Evolutionary conservation across 2,329 filamentous ascomycete genomes (phyloP).

Genomic region (Paramyrothecium sp.): DNA sequence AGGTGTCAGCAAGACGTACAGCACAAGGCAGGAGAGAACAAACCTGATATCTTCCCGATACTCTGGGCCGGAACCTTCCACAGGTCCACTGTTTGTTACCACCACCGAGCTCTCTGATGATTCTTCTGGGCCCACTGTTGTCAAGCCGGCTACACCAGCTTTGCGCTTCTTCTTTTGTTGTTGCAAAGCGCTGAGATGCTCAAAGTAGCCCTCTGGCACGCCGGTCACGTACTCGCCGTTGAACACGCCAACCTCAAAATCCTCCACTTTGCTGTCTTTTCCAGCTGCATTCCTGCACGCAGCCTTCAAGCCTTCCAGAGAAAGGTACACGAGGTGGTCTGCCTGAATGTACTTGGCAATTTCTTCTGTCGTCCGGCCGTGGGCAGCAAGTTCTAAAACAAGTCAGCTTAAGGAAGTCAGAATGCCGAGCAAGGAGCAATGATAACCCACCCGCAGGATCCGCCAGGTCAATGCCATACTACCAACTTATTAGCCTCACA

Average conservation of each 20-base stretch:
- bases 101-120: conserved; percentile 6
- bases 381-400: conserved; percentile 30
- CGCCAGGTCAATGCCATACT: conserved; percentile 39
- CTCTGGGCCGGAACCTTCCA: conserved; percentile 43
- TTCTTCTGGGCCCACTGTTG: background rate
- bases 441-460: conserved; percentile 19
- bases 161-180: conserved; percentile 51
- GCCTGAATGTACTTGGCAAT: conserved; percentile 38
- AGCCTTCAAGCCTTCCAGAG: background rate
- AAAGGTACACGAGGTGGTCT: background rate
- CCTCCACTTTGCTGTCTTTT: conserved; percentile 34
- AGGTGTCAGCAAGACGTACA: background rate
- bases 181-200: conserved; percentile 70
- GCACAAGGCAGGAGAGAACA: background rate
- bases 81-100: conserved; percentile 42
- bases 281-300: background rate
- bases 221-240: conserved; percentile 83
- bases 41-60: conserved; percentile 31
- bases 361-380: conserved; percentile 31
- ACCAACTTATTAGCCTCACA: no score
- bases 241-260: conserved; percentile 92
- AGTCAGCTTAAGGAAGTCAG: background rate
- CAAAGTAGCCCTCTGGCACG: conserved; percentile 78
- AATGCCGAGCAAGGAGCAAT: no score
- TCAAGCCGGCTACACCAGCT: conserved; percentile 7